Percentiles rank a stretch among this genome's conserved stretches.
Evolutionary conservation across 2,329 filamentous ascomycete genomes (phyloP).

Genomic region (Sarocladium strictum): DNA sequence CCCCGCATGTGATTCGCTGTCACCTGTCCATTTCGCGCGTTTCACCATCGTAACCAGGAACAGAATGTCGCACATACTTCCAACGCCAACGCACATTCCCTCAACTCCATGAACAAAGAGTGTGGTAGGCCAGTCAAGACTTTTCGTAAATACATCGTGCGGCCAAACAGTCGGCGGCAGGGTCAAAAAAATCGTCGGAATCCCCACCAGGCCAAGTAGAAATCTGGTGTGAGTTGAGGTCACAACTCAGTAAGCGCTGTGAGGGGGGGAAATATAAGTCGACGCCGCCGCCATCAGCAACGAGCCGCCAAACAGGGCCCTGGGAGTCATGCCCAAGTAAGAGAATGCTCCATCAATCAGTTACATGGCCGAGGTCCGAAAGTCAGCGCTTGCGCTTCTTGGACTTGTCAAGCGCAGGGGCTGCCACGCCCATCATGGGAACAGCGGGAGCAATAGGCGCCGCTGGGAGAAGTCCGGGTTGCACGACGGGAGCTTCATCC

Average conservation of each 20-base stretch:
- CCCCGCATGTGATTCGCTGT: neutral
- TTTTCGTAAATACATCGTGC: constrained; percentile 7
- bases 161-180: neutral
- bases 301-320: too few relatives aligned
- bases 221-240: neutral
- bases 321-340: neutral
- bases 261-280: too few relatives aligned
- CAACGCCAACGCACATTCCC: neutral
- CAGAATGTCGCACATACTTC: neutral
- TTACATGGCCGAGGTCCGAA: neutral
- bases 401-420: constrained; percentile 40
- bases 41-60: constrained; percentile 3
- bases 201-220: neutral
- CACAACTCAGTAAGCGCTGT: neutral
- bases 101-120: constrained; percentile 2
- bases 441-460: constrained; percentile 36
- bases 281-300: too few relatives aligned
- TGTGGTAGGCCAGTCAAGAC: neutral
- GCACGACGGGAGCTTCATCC: constrained; percentile 40
- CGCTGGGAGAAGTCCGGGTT: constrained; percentile 34
- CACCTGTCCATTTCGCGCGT: neutral
- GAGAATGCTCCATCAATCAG: neutral
- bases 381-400: constrained; percentile 57
- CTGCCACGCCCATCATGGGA: constrained; percentile 22
- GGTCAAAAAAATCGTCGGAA: neutral